Base-by-base conservation (phyloP, 2,329 filamentous ascomycete species). In the Ophiostoma sp. region DNA sequence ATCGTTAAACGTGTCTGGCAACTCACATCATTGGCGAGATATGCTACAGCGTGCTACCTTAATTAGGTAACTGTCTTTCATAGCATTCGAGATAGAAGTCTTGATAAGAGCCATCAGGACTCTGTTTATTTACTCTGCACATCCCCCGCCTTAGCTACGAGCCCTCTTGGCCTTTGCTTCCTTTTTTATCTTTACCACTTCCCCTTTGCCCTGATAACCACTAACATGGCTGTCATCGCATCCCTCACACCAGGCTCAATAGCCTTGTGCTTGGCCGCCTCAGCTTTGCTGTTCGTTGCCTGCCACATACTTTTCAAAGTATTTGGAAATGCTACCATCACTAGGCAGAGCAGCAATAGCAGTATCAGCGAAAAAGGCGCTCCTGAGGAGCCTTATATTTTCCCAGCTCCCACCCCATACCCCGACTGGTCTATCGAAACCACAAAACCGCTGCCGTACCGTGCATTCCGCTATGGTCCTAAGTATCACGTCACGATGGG, bases 401-500 rank as follows among this genome's bases (percentile, higher is more conserved):
- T 67, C 13, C 65, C 65, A 3, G 48, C 65, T 1, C 65, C 65
- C 8, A 27, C 6, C 6, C 36, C 65, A 17, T 67, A 44, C 7
- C 65, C 65, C 13, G 35, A 67, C n/a, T 67, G 65, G 65, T 44
- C 36, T 4, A 67, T 67, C 65, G 65, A 67, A 48, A 67, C 65
- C 2, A 67, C 65, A 3, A 67, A 67, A 39, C 65, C 65, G 11
- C 8, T 67, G 65, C 65, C 65, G 2, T 67, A 67, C 15, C 65
- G 65, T 41, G 65, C 65, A 20, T 67, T 67, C 23, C 65, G 65
- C 2, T 48, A 67, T 67, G 65, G 65, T 7, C 65, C 65, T 13
- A 67, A 67, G 36, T 67, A 67, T 23, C 36, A 67, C 20, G 65
- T 67, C 10, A 67, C 65, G 4, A 67, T 67, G 65, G 65, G 65